Conservation (phyloP, 139 green algal genomes). For the Yamagishiella unicocca region DNA sequence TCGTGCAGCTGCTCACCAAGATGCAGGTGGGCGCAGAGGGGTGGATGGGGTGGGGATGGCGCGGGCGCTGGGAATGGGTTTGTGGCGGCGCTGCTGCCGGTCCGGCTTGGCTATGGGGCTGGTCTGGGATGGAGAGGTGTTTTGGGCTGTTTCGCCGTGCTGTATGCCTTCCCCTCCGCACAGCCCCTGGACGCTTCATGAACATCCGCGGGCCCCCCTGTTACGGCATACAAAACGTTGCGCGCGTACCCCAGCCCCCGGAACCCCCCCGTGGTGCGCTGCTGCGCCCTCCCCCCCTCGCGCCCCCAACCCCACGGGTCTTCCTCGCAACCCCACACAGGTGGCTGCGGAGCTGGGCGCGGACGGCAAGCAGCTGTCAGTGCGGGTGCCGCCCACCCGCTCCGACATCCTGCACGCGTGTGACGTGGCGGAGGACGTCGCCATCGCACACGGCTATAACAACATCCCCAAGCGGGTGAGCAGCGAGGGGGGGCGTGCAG, state of each 20-base stretch:
- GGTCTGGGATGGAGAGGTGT: too few species aligned
- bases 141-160: too few species aligned
- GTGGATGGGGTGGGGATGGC: neutral
- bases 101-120: too few species aligned
- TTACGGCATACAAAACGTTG: too few species aligned
- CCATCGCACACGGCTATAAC: slow-evolving; percentile 99
- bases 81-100: too few species aligned
- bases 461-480: slow-evolving; percentile 84
- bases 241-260: too few species aligned
- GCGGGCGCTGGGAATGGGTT: neutral
- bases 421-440: slow-evolving; percentile 98
- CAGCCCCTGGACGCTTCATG: too few species aligned
- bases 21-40: slow-evolving; percentile 95
- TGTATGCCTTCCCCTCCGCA: too few species aligned
- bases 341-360: neutral
- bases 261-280: too few species aligned
- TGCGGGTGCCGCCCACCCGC: slow-evolving; percentile 86
- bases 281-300: too few species aligned
- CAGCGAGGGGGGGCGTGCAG: neutral
- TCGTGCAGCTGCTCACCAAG: slow-evolving; percentile 80
- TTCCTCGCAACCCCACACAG: neutral
- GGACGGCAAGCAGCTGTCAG: slow-evolving; percentile 21
- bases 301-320: too few species aligned
- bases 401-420: slow-evolving; percentile 96
- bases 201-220: too few species aligned